Base-by-base conservation (phyloP, 352 stramenopile genomes). In the Phytophthora tentaculata region DNA sequence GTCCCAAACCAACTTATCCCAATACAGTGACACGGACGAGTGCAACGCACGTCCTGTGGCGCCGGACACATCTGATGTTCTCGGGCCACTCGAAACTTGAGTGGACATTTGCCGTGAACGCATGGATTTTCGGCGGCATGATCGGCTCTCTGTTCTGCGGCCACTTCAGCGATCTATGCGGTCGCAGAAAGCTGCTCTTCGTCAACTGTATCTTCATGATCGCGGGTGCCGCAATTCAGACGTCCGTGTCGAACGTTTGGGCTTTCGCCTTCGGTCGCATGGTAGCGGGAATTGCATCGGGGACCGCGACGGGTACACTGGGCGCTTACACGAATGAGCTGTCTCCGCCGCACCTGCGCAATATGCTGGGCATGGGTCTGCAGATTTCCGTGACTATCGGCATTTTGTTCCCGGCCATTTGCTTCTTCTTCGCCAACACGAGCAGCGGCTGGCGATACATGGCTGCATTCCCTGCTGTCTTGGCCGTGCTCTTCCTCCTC, bases 1-100 rank as follows among this genome's bases (percentile, higher is more conserved):
- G 28, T 82, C 78, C 5, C 84, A 90, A 47, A 62, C 89, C 68
- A 92, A 92, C 71, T 70, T 87, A 26, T 84, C 73, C n/a, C 61
- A 69, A 10, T 90, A 86, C 67, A 75, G 86, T 57, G 64, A 86
- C 67, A 72, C 76, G 22, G 66, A 77, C 14, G 71, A 74, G 29
- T 92, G 84, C 61, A 72, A 76, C 41, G 73, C 73, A 1, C 73
- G 67, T 17, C 82, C 80, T 8, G 72, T 89, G 1, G 57, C 47
- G 8, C 20, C 56, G 5, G 78, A 70, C 41, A 83, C 74, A 12
- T 90, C 80, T 66, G 24, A 71, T 74, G 47, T 78, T 66, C 26
- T 52, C 50, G 68, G 39, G 71, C 73, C 43, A 87, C 67, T 74
- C 64, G 26, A 88, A 71, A 35, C 57, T 71, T 14, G 50, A 71